Percentiles rank a stretch among this genome's conserved stretches.
These are phyloP conservation scores for Hypoxylon sp. DNA, from an alignment of 2,329 filamentous ascomycete genomes.

Conservation along the genomic window DNA sequence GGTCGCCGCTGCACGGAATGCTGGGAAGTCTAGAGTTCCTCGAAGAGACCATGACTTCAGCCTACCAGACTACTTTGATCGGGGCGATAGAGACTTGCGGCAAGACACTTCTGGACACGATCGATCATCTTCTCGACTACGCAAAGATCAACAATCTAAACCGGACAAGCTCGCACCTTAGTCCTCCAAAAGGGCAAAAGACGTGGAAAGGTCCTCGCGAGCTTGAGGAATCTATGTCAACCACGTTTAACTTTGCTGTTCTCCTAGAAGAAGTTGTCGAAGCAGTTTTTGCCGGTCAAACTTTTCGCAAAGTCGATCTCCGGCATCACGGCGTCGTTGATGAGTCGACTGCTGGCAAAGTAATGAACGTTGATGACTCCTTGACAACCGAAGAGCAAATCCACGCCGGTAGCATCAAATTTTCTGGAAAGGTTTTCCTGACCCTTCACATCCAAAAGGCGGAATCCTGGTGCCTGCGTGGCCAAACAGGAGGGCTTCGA, in stretches of 20 bases:
- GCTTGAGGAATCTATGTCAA: conserved; percentile 33
- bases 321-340: conserved; percentile 30
- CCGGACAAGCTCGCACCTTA: conserved; percentile 36
- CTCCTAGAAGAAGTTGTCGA: conserved; percentile 52
- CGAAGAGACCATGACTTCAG: conserved; percentile 50
- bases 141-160: conserved; percentile 51
- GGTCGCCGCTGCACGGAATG: conserved; percentile 65
- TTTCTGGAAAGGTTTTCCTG: conserved; percentile 33
- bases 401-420: conserved; percentile 32
- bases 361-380: conserved; percentile 23
- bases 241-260: conserved; percentile 45
- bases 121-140: conserved; percentile 58
- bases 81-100: conserved; percentile 56
- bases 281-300: conserved; percentile 50
- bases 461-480: conserved; percentile 25
- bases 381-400: conserved; percentile 28
- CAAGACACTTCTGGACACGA: conserved; percentile 57
- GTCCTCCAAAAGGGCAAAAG: conserved; percentile 36
- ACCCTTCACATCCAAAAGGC: conserved; percentile 32
- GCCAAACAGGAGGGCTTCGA: conserved; percentile 45
- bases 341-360: conserved; percentile 21
- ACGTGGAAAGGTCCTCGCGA: conserved; percentile 31
- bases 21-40: conserved; percentile 61
- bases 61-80: conserved; percentile 53
- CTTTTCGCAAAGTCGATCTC: conserved; percentile 45